These are phyloP conservation scores for Ustanciosporium gigantosporum DNA, from an alignment of 1,284 basidiomycete genomes.

Conservation along the genomic window DNA sequence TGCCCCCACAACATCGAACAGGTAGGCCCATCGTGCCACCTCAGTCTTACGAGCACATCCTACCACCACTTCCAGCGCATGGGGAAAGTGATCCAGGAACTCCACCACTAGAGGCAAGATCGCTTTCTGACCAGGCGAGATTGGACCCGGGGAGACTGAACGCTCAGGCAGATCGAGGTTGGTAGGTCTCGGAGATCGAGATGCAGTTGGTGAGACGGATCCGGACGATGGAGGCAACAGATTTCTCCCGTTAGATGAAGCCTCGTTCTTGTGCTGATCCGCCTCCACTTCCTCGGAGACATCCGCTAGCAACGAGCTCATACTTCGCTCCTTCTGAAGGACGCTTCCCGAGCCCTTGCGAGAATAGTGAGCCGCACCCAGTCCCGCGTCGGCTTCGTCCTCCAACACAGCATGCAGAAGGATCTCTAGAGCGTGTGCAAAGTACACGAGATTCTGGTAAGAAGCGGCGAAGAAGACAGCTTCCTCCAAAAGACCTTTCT, in stretches of 20 bases:
- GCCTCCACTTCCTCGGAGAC: conserved; percentile 20
- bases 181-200: not conserved
- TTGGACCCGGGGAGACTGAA: not conserved
- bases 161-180: conserved; percentile 5
- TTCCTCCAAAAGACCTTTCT: conserved; percentile 33
- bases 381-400: conserved; percentile 70
- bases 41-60: conserved; percentile 97
- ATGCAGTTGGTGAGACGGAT: too few species aligned
- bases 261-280: not conserved
- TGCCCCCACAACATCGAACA: conserved; percentile 88
- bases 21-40: conserved; percentile 81
- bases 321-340: conserved; percentile 28
- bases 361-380: conserved; percentile 23
- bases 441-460: conserved; percentile 87
- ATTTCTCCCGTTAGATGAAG: not conserved
- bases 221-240: not conserved
- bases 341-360: conserved; percentile 23
- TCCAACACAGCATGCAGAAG: conserved; percentile 91
- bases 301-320: conserved; percentile 31
- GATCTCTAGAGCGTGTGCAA: conserved; percentile 90
- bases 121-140: conserved; percentile 34
- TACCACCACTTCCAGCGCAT: conserved; percentile 87
- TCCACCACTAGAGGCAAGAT: conserved; percentile 76
- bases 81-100: conserved; percentile 92
- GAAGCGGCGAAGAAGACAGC: conserved; percentile 84